Base-by-base conservation (phyloP, 2,329 filamentous ascomycete genomes). In the Claviceps pazoutovae region DNA sequence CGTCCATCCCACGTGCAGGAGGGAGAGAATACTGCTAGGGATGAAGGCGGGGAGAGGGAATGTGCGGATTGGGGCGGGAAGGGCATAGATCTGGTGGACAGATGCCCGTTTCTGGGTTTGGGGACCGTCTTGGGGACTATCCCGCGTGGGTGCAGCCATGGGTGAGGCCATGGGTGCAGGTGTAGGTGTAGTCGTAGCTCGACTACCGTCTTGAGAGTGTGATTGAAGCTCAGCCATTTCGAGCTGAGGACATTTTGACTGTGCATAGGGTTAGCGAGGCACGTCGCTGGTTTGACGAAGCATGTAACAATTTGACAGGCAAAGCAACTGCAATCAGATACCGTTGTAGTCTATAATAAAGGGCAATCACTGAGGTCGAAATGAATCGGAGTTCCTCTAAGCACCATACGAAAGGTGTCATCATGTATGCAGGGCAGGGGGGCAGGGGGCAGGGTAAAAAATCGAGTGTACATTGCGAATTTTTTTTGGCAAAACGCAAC, bases 341-440 rank as follows among this genome's bases (percentile, higher is more conserved):
- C 87, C 87, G 87, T 93, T 91, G 86, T 93, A 93, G 87, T 93
- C 86, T 86, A 84, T 83, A 80, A 68, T 17, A 3, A 76, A 73
- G 73, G 75, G 71, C 78, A 70, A 71, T 75, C 81, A 84, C 70
- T 58, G 76, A 79, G 78, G 72, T 51, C 73, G 69, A 72, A 74
- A 67, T 74, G 74, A 75, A 75, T 72, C 72, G 71, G 34, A 43
- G 47, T 60, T 68, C 72, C 75, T 78, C 76, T 82, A 74, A 71
- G 78, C 74, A 73, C 74, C 67, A 61, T 65, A 62, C 67, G 64
- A 69, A 48, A 67, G 68, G 69, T 77, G 75, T 84, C 81, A 84
- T 84, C 81, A 83, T 64, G 51, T 36, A 9, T 23, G 23, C 19
- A 46, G 4, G 34, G 41, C 13, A 46, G 4, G 34, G 41, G 30